These are phyloP conservation scores for Biscogniauxia marginata DNA, from an alignment of 2,329 filamentous ascomycete species.

Conservation along the genomic window DNA sequence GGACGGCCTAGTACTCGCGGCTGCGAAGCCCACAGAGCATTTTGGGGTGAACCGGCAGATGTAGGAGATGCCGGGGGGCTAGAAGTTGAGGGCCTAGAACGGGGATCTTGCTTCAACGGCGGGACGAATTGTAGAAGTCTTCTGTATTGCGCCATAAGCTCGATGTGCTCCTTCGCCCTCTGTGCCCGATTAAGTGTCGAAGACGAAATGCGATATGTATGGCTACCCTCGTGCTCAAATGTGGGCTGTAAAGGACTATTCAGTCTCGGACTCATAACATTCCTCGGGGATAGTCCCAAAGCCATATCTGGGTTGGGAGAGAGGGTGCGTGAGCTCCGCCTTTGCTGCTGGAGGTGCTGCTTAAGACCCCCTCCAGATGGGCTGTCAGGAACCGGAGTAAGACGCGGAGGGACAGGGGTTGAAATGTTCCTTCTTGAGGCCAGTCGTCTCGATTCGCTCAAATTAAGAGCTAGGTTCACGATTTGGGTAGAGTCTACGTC, in stretches of 20 bases:
- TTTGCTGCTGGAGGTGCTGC: conserved; percentile 71
- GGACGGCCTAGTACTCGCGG: conserved; percentile 56
- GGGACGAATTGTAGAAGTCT: conserved; percentile 76
- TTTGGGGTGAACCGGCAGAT: conserved; percentile 26
- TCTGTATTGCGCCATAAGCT: conserved; percentile 81
- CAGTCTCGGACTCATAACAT: conserved; percentile 40
- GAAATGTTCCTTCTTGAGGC: conserved; percentile 58
- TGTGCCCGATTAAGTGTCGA: conserved; percentile 80
- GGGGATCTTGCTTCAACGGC: conserved; percentile 57
- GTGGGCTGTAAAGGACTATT: conserved; percentile 47
- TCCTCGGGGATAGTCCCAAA: conserved; percentile 34
- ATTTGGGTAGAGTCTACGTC: conserved; percentile 84
- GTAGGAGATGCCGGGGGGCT: conserved; percentile 43
- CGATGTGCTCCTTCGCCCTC: conserved; percentile 81
- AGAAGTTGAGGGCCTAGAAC: conserved; percentile 36
- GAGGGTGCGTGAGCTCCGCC: conserved; percentile 58
- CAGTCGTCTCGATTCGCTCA: conserved; percentile 76
- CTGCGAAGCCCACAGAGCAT: conserved; percentile 30
- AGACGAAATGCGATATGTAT: conserved; percentile 68
- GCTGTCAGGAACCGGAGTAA: conserved; percentile 52
- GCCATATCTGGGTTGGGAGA: conserved; percentile 55
- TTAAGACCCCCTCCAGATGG: conserved; percentile 58
- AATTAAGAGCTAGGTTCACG: conserved; percentile 84
- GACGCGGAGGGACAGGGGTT: conserved; percentile 49
- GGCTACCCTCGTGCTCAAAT: conserved; percentile 49